Base-by-base conservation (phyloP, 2,329 filamentous ascomycete species). In the Epichloe elymi region DNA sequence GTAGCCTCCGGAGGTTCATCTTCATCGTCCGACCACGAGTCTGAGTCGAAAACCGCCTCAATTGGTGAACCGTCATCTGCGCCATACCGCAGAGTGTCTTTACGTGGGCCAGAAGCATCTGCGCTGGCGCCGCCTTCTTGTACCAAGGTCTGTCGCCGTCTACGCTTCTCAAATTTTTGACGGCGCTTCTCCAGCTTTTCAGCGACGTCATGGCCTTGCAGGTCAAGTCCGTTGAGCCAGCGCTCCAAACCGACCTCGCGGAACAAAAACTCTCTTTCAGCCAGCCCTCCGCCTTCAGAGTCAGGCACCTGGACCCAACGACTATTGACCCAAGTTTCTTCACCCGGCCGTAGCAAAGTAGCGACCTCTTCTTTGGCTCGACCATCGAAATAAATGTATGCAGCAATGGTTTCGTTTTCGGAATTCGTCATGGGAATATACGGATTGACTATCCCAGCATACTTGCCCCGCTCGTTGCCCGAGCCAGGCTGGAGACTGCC, bases 281-380 rank as follows among this genome's bases (percentile, higher is more conserved):
- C 93, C 44, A 98, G 79, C 41, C 93, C 93, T 47, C 93, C 93
- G 35, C 91, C 91, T 68, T 97, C 91, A 23, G 85, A 81, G 30
- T 90, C 84, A 3, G 91, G 88, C 6, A 98, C 82, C 63, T 94
- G 91, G 47, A 98, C 93, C 93, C 93, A 98, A 60, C 93, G 79
- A 51, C 89, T 96, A 63, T 97, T 98, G 23, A 98, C 94, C 93
- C 93, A 98, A 2, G 93, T 98, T 70, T 98, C 93, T 65, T 97
- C 93, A 23, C 93, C 91, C 12, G 90, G 85, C 51, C 93, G 79
- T 49, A 98, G 74, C 52, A 98, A 73, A 12, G 93, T 98, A 49
- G 93, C 93, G 3, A 98, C 94, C 70, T 98, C 93, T 66, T 98
- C 93, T 67, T 98, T 98, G 54, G 80, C 79, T 55, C 93, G 78